Evolutionary conservation across 2,329 filamentous ascomycete species (phyloP).

Genomic region (Xylaria sp.): DNA sequence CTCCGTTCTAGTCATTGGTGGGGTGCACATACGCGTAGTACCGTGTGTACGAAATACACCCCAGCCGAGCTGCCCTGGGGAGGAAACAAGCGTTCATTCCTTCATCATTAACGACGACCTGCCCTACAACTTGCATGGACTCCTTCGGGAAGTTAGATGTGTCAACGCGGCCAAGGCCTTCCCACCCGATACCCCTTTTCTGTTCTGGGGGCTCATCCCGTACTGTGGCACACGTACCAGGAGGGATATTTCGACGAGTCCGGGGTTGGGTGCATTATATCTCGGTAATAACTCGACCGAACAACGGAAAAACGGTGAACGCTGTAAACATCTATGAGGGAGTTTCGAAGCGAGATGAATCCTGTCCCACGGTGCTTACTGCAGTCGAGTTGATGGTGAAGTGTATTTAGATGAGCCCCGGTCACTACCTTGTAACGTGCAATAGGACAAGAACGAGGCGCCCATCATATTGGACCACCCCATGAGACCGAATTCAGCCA

Average conservation of each 20-base stretch:
- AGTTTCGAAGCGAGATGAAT: not conserved
- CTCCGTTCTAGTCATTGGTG: slow-evolving; percentile 18
- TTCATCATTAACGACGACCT: too few species aligned
- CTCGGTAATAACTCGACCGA: not conserved
- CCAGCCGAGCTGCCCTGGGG: too few species aligned
- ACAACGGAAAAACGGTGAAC: not conserved
- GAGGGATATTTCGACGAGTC: not conserved
- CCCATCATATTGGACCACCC: not conserved
- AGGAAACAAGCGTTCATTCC: too few species aligned
- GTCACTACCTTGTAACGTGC: not conserved
- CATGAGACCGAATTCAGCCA: not conserved
- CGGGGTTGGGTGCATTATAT: not conserved
- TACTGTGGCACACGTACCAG: too few species aligned
- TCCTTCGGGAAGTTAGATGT: slow-evolving; percentile 20
- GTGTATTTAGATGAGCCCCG: not conserved
- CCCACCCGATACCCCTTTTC: slow-evolving; percentile 16
- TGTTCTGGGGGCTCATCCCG: not conserved
- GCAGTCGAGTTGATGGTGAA: not conserved
- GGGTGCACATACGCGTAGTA: slow-evolving; percentile 13
- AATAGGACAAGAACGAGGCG: not conserved
- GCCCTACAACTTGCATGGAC: not conserved
- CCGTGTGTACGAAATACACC: not conserved
- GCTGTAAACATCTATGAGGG: not conserved
- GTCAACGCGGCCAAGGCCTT: slow-evolving; percentile 7
- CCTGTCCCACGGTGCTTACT: not conserved